These are phyloP conservation scores for Chloranthus sessilifolius DNA, from an alignment of 164 flowering plant species.

Conservation along the genomic window DNA sequence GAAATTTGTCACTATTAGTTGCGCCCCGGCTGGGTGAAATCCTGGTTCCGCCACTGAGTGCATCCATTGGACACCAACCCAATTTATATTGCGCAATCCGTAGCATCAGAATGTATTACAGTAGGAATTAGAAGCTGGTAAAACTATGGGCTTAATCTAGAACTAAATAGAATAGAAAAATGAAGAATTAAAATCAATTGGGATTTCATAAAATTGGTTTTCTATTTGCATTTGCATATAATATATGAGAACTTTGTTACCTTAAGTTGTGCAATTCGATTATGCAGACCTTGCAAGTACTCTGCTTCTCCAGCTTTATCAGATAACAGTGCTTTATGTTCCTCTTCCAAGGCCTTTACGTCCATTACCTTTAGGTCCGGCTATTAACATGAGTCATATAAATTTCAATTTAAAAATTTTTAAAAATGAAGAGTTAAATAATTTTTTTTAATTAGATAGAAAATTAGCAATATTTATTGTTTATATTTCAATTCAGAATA, in stretches of 20 bases:
- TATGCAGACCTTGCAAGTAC: constrained; percentile 48
- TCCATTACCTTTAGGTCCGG: constrained; percentile 51
- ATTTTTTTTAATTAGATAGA: too few relatives aligned
- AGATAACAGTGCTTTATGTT: constrained; percentile 48
- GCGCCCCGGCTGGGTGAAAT: too few relatives aligned
- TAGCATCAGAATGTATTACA: too few relatives aligned
- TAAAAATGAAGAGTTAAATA: background rate
- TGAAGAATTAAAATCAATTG: background rate
- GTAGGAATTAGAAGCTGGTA: too few relatives aligned
- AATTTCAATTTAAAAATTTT: too few relatives aligned
- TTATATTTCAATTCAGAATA: background rate
- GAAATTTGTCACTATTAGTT: too few relatives aligned
- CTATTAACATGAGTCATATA: constrained; percentile 23
- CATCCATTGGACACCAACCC: too few relatives aligned
- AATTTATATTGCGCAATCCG: too few relatives aligned
- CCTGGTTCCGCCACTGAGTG: too few relatives aligned
- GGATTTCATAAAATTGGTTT: too few relatives aligned
- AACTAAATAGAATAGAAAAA: background rate
- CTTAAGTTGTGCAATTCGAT: constrained; percentile 47
- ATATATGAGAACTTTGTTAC: constrained; percentile 31
- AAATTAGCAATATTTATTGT: background rate
- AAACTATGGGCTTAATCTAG: too few relatives aligned
- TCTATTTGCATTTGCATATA: too few relatives aligned
- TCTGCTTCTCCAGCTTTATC: constrained; percentile 61
- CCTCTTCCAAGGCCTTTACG: constrained; percentile 48